Evolutionary conservation across 352 stramenopile species (phyloP), one percentile per base, ranked within the genome.

Genomic region (Pythium rishiriense): DNA sequence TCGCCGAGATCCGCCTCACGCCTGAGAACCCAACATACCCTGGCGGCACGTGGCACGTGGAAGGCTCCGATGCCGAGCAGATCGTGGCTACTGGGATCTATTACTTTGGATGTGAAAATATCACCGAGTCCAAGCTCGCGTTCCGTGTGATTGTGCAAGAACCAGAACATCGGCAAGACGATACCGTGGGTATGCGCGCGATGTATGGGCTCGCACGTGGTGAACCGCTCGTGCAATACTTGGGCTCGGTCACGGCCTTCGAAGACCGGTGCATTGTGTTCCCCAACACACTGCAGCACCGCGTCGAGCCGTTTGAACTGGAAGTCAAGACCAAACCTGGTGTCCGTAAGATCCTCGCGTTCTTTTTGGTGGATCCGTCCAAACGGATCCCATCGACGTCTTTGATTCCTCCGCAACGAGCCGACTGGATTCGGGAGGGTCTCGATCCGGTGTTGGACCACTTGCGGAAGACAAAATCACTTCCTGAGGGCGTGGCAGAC

Each of bases 81-180:
- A 70, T 79, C 35, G 72, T 76, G 3, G 69, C 72, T 1, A 75
- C 72, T 8, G 72, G 69, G 0, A 63, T 77, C 2, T 70, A 76
- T 35, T 79, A 75, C 60, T 79, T 76, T 62, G 66, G 62, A 14
- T 69, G 57, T 22, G 62, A 73, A 7, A 79, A 77, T 49, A 75
- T 79, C 58, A 75, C 69, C 21, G 54, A 70, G 43, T 72, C 72
- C 11, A 60, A 49, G n/a, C 58, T 79, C 1, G 49, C 52, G n/a
- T 75, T 79, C 61, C 66, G 72, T 6, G 28, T 51, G 8, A 62
- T 57, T 17, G 66, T 70, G 46, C 48, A 48, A 1, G 59, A 65
- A 28, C 66, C 65, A 15, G 45, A 63, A 0, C 72, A 69, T 24
- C 29, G 69, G 28, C 48, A 72, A 33, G 45, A 59, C 37, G 61